Evolutionary conservation across 2,329 filamentous ascomycete species (phyloP), one percentile per base, ranked within the genome.

Genomic region (Aureobasidium sp.): DNA sequence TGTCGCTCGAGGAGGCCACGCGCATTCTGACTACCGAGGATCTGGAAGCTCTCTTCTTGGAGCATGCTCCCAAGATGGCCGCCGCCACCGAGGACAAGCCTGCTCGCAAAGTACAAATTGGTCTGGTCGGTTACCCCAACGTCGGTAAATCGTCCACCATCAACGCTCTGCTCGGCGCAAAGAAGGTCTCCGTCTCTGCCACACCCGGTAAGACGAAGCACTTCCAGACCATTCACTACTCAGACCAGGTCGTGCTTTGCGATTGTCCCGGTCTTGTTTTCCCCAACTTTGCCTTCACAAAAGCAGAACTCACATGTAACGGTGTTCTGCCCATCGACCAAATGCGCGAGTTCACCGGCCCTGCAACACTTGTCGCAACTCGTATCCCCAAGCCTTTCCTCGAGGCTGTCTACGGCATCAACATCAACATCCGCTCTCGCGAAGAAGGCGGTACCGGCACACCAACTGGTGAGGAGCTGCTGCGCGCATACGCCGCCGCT

Each of bases 141-240:
- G 94, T 99, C 66, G 94, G 94, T 77, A 99, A 99, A 78, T 99
- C 95, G 1, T 97, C 92, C 53, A 99, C 94, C 17, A 99, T 99
- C 82, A 99, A 99, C 78, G 93, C 94, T 45, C 84, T 99, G n/a
- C 92, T 97, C 63, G 95, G 95, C 56, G 87, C 94, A 61, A 99
- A 97, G 80, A 99, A 97, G 78, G 94, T 99, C 6, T 97, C 93
- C 0, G 95, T 99, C 42, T 99, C 94, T 17, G 88, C 93, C 15
- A 99, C 94, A 1, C 94, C 94, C 4, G 94, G 94, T 73, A 99
- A 99, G 79, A 99, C 94, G 15, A 99, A 99, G 79, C 94, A 99
- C 71, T 99, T 99, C 79, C 94, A 99, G 76, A 99, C 94, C 1
- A 94, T 99, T 63, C 92, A 97, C 73, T 84, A 99, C 36, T 94